Evolutionary conservation across 2,329 filamentous ascomycete species (phyloP), one percentile per base, ranked within the genome.

Genomic region (Ascochyta koolunga): DNA sequence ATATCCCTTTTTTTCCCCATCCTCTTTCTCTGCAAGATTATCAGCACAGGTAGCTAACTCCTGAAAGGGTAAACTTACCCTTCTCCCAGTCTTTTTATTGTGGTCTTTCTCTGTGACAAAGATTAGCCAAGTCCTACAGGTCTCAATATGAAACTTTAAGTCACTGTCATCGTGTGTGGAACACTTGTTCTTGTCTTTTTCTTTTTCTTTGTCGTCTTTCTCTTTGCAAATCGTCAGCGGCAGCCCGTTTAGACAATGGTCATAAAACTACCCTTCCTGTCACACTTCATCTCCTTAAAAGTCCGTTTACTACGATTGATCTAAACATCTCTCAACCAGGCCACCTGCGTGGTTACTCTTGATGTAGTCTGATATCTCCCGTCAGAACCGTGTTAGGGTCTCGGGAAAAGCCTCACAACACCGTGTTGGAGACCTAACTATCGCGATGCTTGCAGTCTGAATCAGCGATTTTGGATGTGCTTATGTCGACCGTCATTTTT

Each of bases 21-120:
- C 46, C n/a, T 50, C 46, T 8, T 50, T 50, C 46, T 50, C 46
- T 50, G n/a, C 13, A 15, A 5, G 6, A n/a, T 5, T 49, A 16
- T 49, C 9, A 41, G 46, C 10, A 4, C 15, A 15, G 9, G 8
- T 8, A 2, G n/a, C n/a, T 10, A 19, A 13, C 6, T 5, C 4
- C 1, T 5, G 16, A 5, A 2, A 4, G 11, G 18, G 1, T 3
- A 16, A 6, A 19, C 46, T 10, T 49, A 41, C 46, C 41, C 29
- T 41, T 41, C 32, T 18, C 32, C 46, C 37, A 36, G 15, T 35
- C 29, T 18, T 49, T 27, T 50, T 43, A n/a, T 50, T 24, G 16
- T 37, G 5, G 9, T 50, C 47, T 22, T 50, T 29, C 38, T 50
- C 39, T 50, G 35, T 4, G 13, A 16, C 6, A 5, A 29, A 29